Percentiles rank a stretch among this genome's conserved stretches.
These are phyloP conservation scores for Arthrobotrys musiformis DNA, from an alignment of 2,329 filamentous ascomycete genomes.

Conservation along the genomic window DNA sequence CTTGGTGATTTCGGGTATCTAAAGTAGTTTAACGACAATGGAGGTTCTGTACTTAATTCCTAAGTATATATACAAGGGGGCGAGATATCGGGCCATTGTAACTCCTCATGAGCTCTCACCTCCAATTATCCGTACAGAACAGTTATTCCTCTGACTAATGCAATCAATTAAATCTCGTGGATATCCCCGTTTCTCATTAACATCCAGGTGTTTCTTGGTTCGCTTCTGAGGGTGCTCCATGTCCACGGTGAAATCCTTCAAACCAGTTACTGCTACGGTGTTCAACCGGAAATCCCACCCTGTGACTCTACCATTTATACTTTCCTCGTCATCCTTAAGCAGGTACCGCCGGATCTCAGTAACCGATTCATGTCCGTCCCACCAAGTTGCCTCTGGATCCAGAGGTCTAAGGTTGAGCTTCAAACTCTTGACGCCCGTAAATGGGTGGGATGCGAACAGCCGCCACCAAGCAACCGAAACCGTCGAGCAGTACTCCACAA, in stretches of 20 bases:
- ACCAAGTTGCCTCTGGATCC: no score
- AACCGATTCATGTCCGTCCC: no score
- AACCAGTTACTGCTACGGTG: background rate
- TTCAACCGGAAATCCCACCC: background rate
- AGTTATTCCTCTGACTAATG: background rate
- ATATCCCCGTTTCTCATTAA: background rate
- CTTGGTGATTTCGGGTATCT: no score
- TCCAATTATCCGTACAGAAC: background rate
- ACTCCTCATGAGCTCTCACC: no score
- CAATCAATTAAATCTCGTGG: conserved; percentile 10
- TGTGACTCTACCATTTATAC: background rate
- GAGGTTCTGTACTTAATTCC: no score
- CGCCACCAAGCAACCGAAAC: conserved; percentile 6
- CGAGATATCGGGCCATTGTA: no score
- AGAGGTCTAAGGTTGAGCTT: background rate
- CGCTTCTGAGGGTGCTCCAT: background rate
- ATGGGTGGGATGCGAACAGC: background rate
- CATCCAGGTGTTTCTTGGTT: no score
- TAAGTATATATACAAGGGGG: no score
- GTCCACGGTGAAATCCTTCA: background rate
- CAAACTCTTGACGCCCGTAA: background rate
- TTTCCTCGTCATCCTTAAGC: background rate
- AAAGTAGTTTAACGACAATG: no score
- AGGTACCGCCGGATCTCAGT: background rate
- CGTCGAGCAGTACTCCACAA: background rate